Evolutionary conservation across 768 basidiomycete genomes (phyloP), one percentile per base, ranked within the genome.

Genomic region (Sporobolomyces phaffii): DNA sequence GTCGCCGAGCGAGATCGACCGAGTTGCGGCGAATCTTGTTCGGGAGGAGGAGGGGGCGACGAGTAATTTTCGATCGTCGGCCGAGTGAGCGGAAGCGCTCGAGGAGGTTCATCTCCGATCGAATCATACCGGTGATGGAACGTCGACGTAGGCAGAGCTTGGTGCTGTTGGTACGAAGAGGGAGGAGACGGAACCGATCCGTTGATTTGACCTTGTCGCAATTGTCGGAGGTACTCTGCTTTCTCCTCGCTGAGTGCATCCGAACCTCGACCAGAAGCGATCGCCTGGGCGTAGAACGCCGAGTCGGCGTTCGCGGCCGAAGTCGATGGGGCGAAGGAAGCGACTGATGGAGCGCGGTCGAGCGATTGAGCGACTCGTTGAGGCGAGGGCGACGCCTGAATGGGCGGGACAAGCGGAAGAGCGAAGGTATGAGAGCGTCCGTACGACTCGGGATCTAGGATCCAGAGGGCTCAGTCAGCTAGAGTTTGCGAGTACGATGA

Each of bases 301-400:
- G 60, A 60, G 17, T 53, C 47, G n/a, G 64, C 68, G n/a, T 57
- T 26, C 10, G 56, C 64, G 29, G 63, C 60, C 1, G 60, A 47
- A 8, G 41, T 62, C 22, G 54, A 48, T 2, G 68, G 68, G 1
- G 68, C 68, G 45, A 70, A 70, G 0, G 64, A 65, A 3, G 48
- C 60, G 43, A 62, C 68, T 1, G 68, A 70, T 2, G 68, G 64
- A 1, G 60, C 49, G n/a, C 68, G 68, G 1, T 31, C 43, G 54
- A 62, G 38, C 18, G 38, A 8, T 0, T n/a, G 20, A 1, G 38
- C 41, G 50, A 45, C 4, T 41, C 31, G 33, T 5, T 24, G 45
- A 40, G 65, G 45, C 7, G 17, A 40, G 18, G 26, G 28, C 52
- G 51, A 45, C 3, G 29, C 14, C 10, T 28, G 56, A 34, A 22